Conservation (phyloP, 306 rosid species). For the Lotus japonicus region DNA sequence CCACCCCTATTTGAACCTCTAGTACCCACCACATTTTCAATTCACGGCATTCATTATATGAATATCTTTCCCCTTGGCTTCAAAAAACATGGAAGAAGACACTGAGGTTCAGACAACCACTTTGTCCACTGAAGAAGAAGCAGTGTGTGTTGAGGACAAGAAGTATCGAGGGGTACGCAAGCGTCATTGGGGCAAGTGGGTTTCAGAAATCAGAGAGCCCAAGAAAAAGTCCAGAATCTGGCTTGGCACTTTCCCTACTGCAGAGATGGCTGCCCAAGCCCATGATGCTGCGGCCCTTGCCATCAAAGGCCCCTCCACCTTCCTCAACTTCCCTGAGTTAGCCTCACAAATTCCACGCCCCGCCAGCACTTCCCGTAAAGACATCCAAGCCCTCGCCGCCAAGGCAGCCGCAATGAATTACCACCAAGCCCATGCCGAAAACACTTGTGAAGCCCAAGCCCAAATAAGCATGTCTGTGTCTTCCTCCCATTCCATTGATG, state of each 20-base stretch:
- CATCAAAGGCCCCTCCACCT: slow-evolving; percentile 58
- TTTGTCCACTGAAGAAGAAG: too few relatives aligned
- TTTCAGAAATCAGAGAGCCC: slow-evolving; percentile 75
- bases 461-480: too few relatives aligned
- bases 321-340: slow-evolving; percentile 67
- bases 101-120: slow-evolving; percentile 4
- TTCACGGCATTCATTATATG: too few relatives aligned
- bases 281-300: slow-evolving; percentile 69
- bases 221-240: slow-evolving; percentile 72
- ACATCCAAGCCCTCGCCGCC: slow-evolving; percentile 70
- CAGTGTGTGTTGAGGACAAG: neutral
- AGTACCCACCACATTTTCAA: neutral
- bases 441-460: neutral
- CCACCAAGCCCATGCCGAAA: too few relatives aligned
- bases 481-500: too few relatives aligned
- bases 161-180: slow-evolving; percentile 62
- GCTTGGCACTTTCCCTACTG: slow-evolving; percentile 62
- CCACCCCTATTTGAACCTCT: neutral
- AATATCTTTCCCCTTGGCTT: neutral
- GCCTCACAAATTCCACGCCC: slow-evolving; percentile 56
- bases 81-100: slow-evolving; percentile 24
- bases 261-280: slow-evolving; percentile 85
- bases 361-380: slow-evolving; percentile 43
- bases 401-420: slow-evolving; percentile 40
- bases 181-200: slow-evolving; percentile 86